Base-by-base conservation (phyloP, 2,329 filamentous ascomycete genomes). In the Aspergillus sergii region DNA sequence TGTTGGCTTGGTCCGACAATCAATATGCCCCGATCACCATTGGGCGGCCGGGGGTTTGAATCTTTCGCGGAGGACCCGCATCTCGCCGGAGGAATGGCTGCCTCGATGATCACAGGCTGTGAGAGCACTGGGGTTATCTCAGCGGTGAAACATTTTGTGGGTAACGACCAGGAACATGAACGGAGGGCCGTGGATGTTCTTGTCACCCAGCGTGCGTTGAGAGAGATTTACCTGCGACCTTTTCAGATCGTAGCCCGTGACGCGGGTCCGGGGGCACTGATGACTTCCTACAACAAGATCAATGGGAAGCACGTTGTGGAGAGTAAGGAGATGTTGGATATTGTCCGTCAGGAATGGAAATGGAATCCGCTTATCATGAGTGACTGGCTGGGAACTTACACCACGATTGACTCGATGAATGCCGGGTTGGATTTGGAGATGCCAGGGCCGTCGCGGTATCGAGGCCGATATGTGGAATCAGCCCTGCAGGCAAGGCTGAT, bases 111-210 rank as follows among this genome's bases (percentile, higher is more conserved):
- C 70, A 86, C 84, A 23, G 90, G 90, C 10, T 80, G 89, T 57
- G 90, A 94, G 72, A 87, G 88, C 30, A 88, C 86, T 59, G 88
- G 89, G 1, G 83, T 93, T 43, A 86, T 88, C 11, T 89, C 91
- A 19, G 90, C 90, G 0, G 88, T 92, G 68, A 94, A 94, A 79
- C 91, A 77, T 58, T 76, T 73, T 39, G 74, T 77, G 19, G 69
- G 70, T 36, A 77, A 77, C 57, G 75, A 77, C 57, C 72, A 73
- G 61, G 75, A 77, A 43, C 69, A 76, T 58, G 71, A 75, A 57
- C 67, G 75, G 21, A 68, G 72, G 43, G 67, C 71, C 0, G 69
- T 76, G 10, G 68, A 76, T 64, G 71, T 69, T 9, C 69, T 76
- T 21, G 64, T 77, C 23, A 74, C 73, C 0, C 70, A 86, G 63